Conservation (phyloP, 2,329 filamentous ascomycete genomes). For the Huntiella bhutanensis region DNA sequence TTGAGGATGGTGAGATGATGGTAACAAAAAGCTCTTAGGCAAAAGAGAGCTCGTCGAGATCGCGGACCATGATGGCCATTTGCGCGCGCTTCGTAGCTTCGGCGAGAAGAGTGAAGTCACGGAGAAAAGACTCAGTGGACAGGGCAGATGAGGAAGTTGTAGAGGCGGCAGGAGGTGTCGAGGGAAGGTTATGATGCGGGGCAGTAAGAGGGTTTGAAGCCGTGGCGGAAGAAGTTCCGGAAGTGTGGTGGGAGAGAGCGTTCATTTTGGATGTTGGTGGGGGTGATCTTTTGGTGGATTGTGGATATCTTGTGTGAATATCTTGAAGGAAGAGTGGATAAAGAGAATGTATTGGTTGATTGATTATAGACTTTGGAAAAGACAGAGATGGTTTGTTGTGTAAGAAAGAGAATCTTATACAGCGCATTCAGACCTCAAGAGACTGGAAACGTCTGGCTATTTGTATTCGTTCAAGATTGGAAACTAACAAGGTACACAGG, state of each 20-base stretch:
- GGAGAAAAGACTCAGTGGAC: conserved; percentile 43
- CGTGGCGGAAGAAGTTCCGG: conserved; percentile 13
- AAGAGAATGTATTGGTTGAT: too few relatives aligned
- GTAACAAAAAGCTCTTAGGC: conserved; percentile 15
- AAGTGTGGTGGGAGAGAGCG: conserved; percentile 17
- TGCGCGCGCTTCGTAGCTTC: conserved; percentile 88
- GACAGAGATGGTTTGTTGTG: too few relatives aligned
- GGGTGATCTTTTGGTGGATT: too few relatives aligned
- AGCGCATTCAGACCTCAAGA: too few relatives aligned
- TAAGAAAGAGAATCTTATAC: too few relatives aligned
- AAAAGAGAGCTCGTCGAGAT: conserved; percentile 57
- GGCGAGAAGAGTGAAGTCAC: conserved; percentile 68
- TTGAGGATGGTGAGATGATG: neutral
- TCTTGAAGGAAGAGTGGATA: too few relatives aligned
- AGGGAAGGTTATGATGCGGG: conserved; percentile 16
- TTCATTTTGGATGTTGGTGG: too few relatives aligned
- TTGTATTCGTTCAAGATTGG: too few relatives aligned
- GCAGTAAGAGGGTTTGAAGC: conserved; percentile 14
- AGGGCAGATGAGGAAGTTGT: conserved; percentile 12
- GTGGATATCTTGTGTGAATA: too few relatives aligned
- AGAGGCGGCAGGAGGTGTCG: conserved; percentile 13
- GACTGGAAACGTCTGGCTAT: too few relatives aligned
- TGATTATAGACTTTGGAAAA: too few relatives aligned
- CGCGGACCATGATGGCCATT: conserved; percentile 72
- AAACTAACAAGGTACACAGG: too few relatives aligned